Conservation (phyloP, 306 rosid species). For the Pachyrhizus erosus region DNA sequence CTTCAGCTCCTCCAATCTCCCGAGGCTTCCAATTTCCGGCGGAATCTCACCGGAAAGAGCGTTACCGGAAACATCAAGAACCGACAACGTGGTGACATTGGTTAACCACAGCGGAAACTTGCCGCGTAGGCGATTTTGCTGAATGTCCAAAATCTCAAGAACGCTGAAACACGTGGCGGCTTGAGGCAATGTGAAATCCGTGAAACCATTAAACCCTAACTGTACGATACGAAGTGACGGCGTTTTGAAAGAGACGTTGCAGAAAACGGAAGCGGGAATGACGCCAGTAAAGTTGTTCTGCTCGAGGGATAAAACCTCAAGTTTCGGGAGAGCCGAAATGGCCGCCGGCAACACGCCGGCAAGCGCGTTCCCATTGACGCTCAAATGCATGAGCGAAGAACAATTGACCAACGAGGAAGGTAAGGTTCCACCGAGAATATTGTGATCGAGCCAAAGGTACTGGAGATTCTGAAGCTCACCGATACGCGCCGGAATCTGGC, state of each 20-base stretch:
- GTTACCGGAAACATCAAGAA: conserved; percentile 3
- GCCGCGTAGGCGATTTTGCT: conserved; percentile 1
- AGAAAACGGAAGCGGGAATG: not conserved
- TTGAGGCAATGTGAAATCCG: not conserved
- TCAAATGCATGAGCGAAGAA: conserved; percentile 17
- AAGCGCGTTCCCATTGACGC: conserved; percentile 7
- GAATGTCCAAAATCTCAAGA: not conserved
- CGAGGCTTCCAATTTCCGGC: not conserved
- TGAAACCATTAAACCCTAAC: not conserved
- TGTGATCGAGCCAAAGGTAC: conserved; percentile 7
- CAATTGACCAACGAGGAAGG: conserved; percentile 13
- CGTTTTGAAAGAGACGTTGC: not conserved
- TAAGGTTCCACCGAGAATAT: not conserved
- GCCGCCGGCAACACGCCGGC: conserved; percentile 19
- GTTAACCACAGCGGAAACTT: conserved; percentile 16
- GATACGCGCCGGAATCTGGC: not conserved
- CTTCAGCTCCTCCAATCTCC: not conserved
- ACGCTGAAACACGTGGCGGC: conserved; percentile 3
- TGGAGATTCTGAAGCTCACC: conserved; percentile 23
- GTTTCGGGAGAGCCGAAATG: not conserved
- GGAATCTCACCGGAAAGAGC: not conserved
- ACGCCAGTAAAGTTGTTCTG: not conserved
- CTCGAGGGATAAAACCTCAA: conserved; percentile 8
- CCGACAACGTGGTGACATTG: not conserved
- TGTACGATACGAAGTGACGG: conserved; percentile 1